Evolutionary conservation across 2,329 filamentous ascomycete species (phyloP).

Genomic region (Aspergillus amoenus): DNA sequence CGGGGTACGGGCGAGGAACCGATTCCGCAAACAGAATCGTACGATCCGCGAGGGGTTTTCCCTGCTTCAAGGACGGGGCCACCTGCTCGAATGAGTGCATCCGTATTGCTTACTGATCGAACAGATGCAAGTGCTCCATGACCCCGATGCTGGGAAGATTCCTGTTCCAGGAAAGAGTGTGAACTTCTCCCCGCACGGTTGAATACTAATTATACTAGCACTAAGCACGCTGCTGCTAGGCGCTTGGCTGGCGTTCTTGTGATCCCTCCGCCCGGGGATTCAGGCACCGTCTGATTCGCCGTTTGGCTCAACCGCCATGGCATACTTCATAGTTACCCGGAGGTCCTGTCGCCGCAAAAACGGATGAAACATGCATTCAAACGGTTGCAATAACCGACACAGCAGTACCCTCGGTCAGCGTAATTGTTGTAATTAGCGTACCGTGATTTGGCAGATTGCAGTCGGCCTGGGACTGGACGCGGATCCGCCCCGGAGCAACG

Average conservation of each 20-base stretch:
- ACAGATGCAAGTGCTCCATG: not conserved
- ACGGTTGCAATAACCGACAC: not conserved
- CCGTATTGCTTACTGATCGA: not conserved
- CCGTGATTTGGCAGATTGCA: not conserved
- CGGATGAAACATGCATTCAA: not conserved
- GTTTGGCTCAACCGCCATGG: not conserved
- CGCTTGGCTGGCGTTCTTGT: slow-evolving; percentile 16
- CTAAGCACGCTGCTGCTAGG: not conserved
- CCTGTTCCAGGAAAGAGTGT: not conserved
- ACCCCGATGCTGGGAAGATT: not conserved
- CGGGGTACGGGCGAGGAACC: not conserved
- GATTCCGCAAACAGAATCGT: not conserved
- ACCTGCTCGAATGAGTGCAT: not conserved
- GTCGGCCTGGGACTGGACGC: slow-evolving; percentile 1
- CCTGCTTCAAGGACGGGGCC: not conserved
- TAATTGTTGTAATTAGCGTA: not conserved
- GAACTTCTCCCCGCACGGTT: not conserved
- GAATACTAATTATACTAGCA: not conserved
- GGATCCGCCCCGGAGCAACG: slow-evolving; percentile 36
- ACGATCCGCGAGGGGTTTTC: not conserved
- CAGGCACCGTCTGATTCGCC: not conserved
- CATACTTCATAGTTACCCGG: not conserved
- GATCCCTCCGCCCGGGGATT: slow-evolving; percentile 10
- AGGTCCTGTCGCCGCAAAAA: not conserved
- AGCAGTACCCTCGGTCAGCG: not conserved